phyloP scores from a whole-genome alignment of 2,329 filamentous ascomycete genomes.

The Aspergillus unguis region DNA sequence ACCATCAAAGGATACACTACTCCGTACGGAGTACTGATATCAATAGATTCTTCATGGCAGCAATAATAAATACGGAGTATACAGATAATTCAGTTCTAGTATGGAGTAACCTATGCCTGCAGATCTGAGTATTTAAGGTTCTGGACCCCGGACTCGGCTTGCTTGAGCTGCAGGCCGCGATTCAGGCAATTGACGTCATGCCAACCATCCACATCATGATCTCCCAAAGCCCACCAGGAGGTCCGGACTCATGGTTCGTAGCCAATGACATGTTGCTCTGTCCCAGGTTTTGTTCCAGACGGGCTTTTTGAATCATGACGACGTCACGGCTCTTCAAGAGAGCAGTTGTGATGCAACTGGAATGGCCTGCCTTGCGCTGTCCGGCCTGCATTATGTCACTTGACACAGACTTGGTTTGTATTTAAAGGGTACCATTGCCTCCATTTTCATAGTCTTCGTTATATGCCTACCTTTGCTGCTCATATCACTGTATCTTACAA shows the following conservation, averaged over 20 bases:
- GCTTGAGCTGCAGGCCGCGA: too few relatives aligned
- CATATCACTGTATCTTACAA: too few relatives aligned
- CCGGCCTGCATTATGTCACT: constrained; percentile 10
- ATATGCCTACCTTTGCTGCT: too few relatives aligned
- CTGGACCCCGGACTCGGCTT: too few relatives aligned
- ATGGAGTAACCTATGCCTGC: too few relatives aligned
- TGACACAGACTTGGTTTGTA: not conserved
- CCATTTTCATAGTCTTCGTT: not conserved
- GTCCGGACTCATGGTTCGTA: constrained; percentile 16
- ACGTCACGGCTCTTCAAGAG: constrained; percentile 27
- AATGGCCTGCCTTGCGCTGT: not conserved
- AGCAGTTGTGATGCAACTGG: constrained; percentile 11
- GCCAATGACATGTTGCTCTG: too few relatives aligned
- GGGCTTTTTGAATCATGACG: constrained; percentile 25
- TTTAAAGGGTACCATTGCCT: constrained; percentile 1
- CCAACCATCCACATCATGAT: constrained; percentile 8
- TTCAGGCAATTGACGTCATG: constrained; percentile 10
- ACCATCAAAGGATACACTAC: too few relatives aligned
- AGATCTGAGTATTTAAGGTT: too few relatives aligned
- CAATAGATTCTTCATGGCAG: too few relatives aligned
- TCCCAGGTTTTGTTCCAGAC: not conserved
- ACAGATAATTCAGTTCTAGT: too few relatives aligned
- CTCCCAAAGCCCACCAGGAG: not conserved
- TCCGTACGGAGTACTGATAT: too few relatives aligned
- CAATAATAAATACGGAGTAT: too few relatives aligned